A percentile compares a stretch with the other conserved stretches of the same genome.
These are phyloP conservation scores for Amphibolis antarctica DNA, from an alignment of 106 monocot species.

Conservation along the genomic window DNA sequence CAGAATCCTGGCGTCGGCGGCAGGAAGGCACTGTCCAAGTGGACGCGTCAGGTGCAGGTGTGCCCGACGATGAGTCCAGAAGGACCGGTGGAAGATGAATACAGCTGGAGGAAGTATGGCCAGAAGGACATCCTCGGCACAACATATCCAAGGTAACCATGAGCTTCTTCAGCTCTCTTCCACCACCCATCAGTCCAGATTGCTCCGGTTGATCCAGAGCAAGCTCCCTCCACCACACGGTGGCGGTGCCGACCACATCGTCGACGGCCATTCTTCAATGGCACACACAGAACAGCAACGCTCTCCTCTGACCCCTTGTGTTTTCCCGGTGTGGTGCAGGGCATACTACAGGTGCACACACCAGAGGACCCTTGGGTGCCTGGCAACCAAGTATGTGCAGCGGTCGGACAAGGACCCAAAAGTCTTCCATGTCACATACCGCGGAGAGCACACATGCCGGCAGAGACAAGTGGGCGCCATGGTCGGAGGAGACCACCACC, in stretches of 20 bases:
- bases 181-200: background rate
- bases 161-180: slow-evolving; percentile 12
- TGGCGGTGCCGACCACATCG: too few species aligned
- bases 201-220: too few species aligned
- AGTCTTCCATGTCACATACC: slow-evolving; percentile 28
- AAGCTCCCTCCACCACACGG: too few species aligned
- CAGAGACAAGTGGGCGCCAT: background rate
- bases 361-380: slow-evolving; percentile 21
- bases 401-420: slow-evolving; percentile 26
- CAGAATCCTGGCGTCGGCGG: background rate
- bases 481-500: background rate
- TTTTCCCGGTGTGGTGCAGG: slow-evolving; percentile 17
- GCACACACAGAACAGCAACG: too few species aligned
- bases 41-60: slow-evolving; percentile 14
- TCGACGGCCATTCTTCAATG: background rate
- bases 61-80: slow-evolving; percentile 11
- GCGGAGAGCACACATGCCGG: slow-evolving; percentile 29
- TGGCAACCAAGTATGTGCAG: slow-evolving; percentile 44
- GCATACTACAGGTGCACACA: slow-evolving; percentile 46
- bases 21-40: slow-evolving; percentile 24
- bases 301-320: too few species aligned
- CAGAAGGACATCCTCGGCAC: slow-evolving; percentile 49
- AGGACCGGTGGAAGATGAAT: slow-evolving; percentile 26
- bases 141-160: slow-evolving; percentile 49
- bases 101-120: slow-evolving; percentile 61